Evolutionary conservation across 192 early-diverging fungal genomes (phyloP), one percentile per base, ranked within the genome.

Genomic region (Haplosporangium gracile): DNA sequence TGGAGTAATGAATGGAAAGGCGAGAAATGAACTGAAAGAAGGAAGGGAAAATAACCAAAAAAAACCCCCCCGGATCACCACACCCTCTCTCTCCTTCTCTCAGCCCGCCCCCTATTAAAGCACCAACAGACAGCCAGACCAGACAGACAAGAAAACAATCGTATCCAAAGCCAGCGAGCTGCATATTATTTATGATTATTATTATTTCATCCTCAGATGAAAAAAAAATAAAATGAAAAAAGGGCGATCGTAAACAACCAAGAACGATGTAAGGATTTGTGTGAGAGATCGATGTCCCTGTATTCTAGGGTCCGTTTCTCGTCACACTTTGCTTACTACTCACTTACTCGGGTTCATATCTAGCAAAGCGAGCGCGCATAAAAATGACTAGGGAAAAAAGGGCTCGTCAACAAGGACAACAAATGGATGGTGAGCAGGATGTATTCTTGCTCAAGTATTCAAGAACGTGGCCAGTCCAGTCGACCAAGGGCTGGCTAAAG

Each of bases 191-290:
- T 1, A 10, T 10, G 15, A 24, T 55, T 55, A 20, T 11, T 26
- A 57, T 57, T 22, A 24, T 65, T 65, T 65, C 60, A 32, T 13
- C 60, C 29, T 65, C 60, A 65, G 60, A 65, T 65, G 60, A 65
- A 65, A 34, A 29, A 65, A 29, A 68, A 60, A 57, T 7, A 63
- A 29, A 4, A 32, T 32, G 13, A 65, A 65, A 65, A 65, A 26
- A 65, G 57, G 57, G 57, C 57, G 57, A 57, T 57, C 53, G 53
- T 57, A 20, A 24, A 24, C 20, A 24, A 8, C 42, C 42, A 16
- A 16, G 26, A 29, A 63, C n/a, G 55, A 8, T 24, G 57, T 10
- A 26, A 24, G 57, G n/a, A 10, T 63, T 9, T 55, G 2, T 9
- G 13, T 49, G 13, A 11, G 47, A 16, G 13, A 63, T 63, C 57